phyloP scores from a whole-genome alignment of 306 rosid species.

The Dryas octopetala region DNA sequence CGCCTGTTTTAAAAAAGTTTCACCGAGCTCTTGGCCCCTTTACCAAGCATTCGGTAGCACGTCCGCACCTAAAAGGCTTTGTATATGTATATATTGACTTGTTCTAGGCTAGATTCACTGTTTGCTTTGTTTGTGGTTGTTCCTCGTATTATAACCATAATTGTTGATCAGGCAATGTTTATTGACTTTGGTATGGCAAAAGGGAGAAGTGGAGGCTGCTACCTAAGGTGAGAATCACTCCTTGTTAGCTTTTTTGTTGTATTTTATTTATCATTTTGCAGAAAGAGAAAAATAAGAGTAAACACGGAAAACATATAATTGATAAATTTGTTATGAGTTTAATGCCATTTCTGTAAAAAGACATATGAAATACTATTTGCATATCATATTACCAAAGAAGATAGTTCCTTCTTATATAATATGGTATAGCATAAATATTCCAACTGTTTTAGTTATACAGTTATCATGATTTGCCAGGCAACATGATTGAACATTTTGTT shows the following conservation, averaged over 20 bases:
- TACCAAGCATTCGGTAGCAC: no score
- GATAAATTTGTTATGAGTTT: background rate
- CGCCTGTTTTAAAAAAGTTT: no score
- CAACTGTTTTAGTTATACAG: background rate
- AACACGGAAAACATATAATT: background rate
- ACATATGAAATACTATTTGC: background rate
- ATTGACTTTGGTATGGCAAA: slow-evolving; percentile 93
- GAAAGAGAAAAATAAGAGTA: background rate
- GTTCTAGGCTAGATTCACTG: slow-evolving; percentile 5
- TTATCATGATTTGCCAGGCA: background rate
- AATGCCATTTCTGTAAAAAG: background rate
- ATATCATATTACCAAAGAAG: background rate
- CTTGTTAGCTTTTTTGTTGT: background rate
- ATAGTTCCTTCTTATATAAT: background rate
- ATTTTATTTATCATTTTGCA: background rate
- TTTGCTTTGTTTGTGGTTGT: slow-evolving; percentile 9
- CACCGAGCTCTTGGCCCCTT: no score
- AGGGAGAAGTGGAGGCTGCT: slow-evolving; percentile 91
- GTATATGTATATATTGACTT: background rate
- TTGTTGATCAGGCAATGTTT: slow-evolving; percentile 82
- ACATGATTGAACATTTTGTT: background rate
- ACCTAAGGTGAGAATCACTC: slow-evolving; percentile 59
- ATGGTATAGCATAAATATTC: background rate
- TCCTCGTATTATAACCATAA: background rate
- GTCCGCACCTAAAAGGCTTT: no score